Evolutionary conservation across 2,329 filamentous ascomycete species (phyloP).

Genomic region (Cytospora piceicola): DNA sequence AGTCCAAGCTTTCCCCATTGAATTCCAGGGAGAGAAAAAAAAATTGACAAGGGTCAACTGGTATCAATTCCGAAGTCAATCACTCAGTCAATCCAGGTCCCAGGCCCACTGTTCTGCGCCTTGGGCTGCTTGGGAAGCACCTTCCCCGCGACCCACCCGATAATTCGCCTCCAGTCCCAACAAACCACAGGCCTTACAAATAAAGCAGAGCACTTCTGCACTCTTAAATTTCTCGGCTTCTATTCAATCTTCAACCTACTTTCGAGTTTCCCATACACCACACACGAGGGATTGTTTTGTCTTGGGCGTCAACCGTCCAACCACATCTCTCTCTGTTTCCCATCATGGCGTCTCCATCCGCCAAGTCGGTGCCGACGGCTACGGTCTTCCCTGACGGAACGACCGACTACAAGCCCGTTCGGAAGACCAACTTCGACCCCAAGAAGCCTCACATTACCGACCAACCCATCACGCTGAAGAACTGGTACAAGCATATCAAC

Average conservation of each 20-base stretch:
- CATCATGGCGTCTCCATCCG: constrained; percentile 43
- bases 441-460: constrained; percentile 88
- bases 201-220: constrained; percentile 5
- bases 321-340: constrained; percentile 8
- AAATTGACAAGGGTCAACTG: neutral
- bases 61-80: too few species aligned
- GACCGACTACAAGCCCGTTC: constrained; percentile 58
- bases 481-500: constrained; percentile 93
- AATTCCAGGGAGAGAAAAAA: constrained; percentile 1
- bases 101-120: neutral
- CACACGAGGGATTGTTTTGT: constrained; percentile 8
- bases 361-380: constrained; percentile 42
- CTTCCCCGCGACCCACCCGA: constrained; percentile 4
- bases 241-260: constrained; percentile 1
- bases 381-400: constrained; percentile 56
- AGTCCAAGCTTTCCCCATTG: neutral
- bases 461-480: constrained; percentile 75
- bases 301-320: constrained; percentile 13
- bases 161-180: constrained; percentile 1
- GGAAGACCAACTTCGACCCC: constrained; percentile 48
- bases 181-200: neutral
- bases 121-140: neutral
- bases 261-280: constrained; percentile 1
- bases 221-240: neutral
- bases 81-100: neutral